A percentile compares a stretch with the other conserved stretches of the same genome.
These are phyloP conservation scores for Backusella sp. DNA, from an alignment of 192 early-diverging fungal genomes.

Conservation along the genomic window DNA sequence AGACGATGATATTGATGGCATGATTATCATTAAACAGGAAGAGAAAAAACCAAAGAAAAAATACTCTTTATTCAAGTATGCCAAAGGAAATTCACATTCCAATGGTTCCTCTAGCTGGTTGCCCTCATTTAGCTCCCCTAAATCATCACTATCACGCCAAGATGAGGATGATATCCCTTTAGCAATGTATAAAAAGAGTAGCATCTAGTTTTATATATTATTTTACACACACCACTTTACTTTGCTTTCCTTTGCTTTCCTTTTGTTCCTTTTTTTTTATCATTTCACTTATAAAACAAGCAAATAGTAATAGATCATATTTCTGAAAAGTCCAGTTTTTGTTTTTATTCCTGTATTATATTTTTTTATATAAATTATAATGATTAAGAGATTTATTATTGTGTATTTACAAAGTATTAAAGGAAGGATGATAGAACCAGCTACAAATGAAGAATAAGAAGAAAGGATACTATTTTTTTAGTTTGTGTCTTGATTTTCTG, in stretches of 20 bases:
- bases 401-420: slow-evolving; percentile 2
- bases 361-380: not conserved
- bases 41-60: slow-evolving; percentile 11
- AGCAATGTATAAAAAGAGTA: slow-evolving; percentile 48
- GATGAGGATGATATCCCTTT: slow-evolving; percentile 69
- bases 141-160: slow-evolving; percentile 15
- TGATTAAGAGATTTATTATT: not conserved
- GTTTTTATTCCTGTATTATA: not conserved
- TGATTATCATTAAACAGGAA: not conserved
- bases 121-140: not conserved
- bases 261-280: not conserved
- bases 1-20: not conserved
- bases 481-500: not conserved
- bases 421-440: not conserved
- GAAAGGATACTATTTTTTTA: not conserved
- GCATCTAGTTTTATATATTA: not conserved
- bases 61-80: slow-evolving; percentile 1
- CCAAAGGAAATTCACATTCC: not conserved
- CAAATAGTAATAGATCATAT: not conserved
- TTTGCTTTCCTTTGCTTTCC: not conserved
- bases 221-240: not conserved
- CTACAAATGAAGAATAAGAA: not conserved
- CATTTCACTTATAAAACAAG: not conserved
- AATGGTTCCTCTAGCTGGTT: not conserved
- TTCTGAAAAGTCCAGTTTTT: not conserved